A percentile compares a stretch with the other conserved stretches of the same genome.
phyloP scores from a whole-genome alignment of 2,329 filamentous ascomycete species.

The Colletotrichum theobromicola region DNA sequence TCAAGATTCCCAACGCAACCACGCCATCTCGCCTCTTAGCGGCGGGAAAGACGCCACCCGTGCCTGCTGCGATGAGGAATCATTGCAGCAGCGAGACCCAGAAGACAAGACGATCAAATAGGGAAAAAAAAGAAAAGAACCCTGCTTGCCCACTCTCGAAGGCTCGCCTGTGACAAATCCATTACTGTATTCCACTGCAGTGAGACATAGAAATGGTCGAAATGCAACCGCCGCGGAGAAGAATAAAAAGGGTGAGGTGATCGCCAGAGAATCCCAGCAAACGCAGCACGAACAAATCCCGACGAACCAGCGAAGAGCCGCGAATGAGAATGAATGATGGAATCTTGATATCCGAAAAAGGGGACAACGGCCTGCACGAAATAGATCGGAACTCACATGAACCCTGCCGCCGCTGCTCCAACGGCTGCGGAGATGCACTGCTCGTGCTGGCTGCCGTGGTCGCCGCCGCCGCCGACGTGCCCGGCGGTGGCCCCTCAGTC shows the following conservation, averaged over 20 bases:
- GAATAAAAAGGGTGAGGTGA: neutral
- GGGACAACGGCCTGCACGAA: neutral
- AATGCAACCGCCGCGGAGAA: neutral
- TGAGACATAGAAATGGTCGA: neutral
- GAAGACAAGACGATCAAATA: neutral
- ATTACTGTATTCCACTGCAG: neutral
- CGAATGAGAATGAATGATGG: neutral
- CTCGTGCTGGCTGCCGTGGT: neutral
- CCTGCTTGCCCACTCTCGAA: neutral
- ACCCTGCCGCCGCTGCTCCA: neutral
- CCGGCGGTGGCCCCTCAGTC: conserved; percentile 29
- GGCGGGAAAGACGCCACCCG: conserved; percentile 7
- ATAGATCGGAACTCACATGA: conserved; percentile 3
- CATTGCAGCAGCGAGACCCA: neutral
- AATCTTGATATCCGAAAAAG: neutral
- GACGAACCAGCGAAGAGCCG: neutral
- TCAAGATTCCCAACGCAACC: neutral
- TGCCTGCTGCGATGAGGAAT: conserved; percentile 8
- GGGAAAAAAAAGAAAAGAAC: neutral
- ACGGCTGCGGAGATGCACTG: neutral
- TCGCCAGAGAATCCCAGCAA: neutral
- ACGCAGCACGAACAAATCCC: neutral
- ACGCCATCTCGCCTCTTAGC: conserved; percentile 6
- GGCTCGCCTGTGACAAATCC: neutral
- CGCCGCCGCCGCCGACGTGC: conserved; percentile 15